A percentile compares a stretch with the other conserved stretches of the same genome.
Conservation (phyloP, 345 rosid species). For the Hibiscus tridactylites region DNA sequence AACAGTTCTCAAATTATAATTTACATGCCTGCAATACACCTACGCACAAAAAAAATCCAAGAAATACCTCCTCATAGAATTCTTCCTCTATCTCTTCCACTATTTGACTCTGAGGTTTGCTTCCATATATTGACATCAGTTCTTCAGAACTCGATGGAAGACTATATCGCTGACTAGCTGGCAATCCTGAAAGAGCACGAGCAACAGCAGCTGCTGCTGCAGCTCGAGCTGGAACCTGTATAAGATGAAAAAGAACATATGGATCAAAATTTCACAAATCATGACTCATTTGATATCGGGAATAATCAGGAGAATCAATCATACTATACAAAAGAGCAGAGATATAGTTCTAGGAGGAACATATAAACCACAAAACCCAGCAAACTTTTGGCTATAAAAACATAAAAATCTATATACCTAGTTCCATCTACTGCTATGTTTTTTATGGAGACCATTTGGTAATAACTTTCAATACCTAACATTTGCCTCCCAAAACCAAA, state of each 20-base stretch:
- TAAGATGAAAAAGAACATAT: conserved; percentile 2
- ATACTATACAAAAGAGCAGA: not conserved
- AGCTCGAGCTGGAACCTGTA: conserved; percentile 93
- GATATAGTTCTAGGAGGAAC: not conserved
- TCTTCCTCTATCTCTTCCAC: conserved; percentile 71
- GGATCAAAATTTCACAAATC: conserved; percentile 7
- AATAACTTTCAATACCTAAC: not conserved
- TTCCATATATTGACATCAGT: conserved; percentile 70
- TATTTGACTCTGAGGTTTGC: conserved; percentile 41
- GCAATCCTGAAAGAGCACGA: conserved; percentile 79
- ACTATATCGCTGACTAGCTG: conserved; percentile 65
- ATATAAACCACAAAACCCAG: not conserved
- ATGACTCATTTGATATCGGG: not conserved
- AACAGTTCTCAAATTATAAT: not conserved
- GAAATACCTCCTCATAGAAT: conserved; percentile 69
- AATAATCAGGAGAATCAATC: not conserved
- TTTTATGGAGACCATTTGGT: not conserved
- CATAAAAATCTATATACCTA: not conserved
- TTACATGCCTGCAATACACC: not conserved
- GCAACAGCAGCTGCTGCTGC: conserved; percentile 98
- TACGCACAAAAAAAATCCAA: not conserved
- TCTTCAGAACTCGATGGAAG: conserved; percentile 77
- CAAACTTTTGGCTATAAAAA: not conserved
- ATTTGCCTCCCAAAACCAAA: not conserved
- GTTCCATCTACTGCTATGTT: not conserved